Evolutionary conservation across 495 filamentous ascomycete species (phyloP).

Genomic region (Usnea hakonensis): DNA sequence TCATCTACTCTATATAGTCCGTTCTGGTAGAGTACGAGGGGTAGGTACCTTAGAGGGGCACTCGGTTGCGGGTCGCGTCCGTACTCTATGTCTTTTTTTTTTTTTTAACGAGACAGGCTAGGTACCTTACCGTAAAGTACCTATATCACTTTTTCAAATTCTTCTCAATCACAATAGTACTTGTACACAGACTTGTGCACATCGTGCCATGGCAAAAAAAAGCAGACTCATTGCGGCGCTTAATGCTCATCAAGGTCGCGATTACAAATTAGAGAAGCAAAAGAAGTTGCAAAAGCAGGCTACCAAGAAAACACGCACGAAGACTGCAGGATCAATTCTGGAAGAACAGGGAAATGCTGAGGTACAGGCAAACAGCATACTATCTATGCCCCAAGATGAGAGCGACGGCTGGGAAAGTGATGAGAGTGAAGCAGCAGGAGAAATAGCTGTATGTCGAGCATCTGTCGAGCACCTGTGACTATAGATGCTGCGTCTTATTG

Average conservation of each 20-base stretch:
- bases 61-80: not conserved
- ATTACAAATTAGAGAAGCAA: conserved; percentile 61
- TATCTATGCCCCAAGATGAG: conserved; percentile 15
- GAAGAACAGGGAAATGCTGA: conserved; percentile 26
- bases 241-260: conserved; percentile 56
- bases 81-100: not conserved
- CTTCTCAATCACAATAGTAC: not conserved
- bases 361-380: conserved; percentile 9
- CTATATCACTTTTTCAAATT: too few species aligned
- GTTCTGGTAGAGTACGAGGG: too few species aligned
- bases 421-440: conserved; percentile 20
- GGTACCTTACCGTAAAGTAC: too few species aligned
- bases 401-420: conserved; percentile 31
- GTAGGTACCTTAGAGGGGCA: too few species aligned
- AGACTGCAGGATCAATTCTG: conserved; percentile 26
- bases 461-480: not conserved
- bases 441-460: not conserved
- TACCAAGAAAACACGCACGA: conserved; percentile 43
- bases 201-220: conserved; percentile 48
- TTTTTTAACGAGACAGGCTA: too few species aligned
- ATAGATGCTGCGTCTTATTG: not conserved
- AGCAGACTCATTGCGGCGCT: conserved; percentile 60
- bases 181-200: not conserved
- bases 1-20: too few species aligned
- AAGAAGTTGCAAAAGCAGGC: conserved; percentile 49